A percentile compares a stretch with the other conserved stretches of the same genome.
Conservation (phyloP, 768 basidiomycete species). For the Flagelloscypha sp. region DNA sequence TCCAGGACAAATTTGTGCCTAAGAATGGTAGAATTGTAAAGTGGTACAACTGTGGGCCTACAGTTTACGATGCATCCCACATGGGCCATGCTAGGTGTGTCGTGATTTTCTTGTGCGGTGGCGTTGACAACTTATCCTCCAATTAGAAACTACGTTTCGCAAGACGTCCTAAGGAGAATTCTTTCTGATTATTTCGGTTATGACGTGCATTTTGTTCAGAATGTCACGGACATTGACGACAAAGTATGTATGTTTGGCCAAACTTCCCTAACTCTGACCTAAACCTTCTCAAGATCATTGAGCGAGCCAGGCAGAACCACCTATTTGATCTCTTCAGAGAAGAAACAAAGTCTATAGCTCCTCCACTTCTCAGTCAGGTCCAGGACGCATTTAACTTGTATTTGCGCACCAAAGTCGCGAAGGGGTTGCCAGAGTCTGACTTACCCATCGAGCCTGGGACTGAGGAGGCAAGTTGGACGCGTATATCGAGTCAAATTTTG, state of each 20-base stretch:
- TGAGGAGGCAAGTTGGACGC: conserved; percentile 47
- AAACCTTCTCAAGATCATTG: conserved; percentile 68
- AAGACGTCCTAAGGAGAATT: conserved; percentile 85
- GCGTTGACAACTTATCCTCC: conserved; percentile 4
- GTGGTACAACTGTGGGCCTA: conserved; percentile 99
- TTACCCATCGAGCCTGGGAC: conserved; percentile 35
- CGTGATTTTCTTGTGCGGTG: conserved; percentile 1
- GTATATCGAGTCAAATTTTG: conserved; percentile 37
- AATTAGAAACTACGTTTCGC: conserved; percentile 88
- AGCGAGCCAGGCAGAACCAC: conserved; percentile 77
- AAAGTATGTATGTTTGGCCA: conserved; percentile 49
- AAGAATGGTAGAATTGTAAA: conserved; percentile 67
- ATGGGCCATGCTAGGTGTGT: conserved; percentile 95
- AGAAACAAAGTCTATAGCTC: conserved; percentile 45
- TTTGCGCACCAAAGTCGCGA: conserved; percentile 53
- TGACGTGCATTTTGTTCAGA: conserved; percentile 98
- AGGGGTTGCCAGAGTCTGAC: conserved; percentile 47
- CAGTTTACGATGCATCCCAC: conserved; percentile 96
- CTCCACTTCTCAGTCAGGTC: conserved; percentile 49
- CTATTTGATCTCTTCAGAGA: conserved; percentile 55
- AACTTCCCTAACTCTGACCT: conserved; percentile 17
- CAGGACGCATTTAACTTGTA: conserved; percentile 59
- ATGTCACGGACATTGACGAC: conserved; percentile 98
- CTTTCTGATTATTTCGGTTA: conserved; percentile 95
- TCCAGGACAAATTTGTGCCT: conserved; percentile 71